Evolutionary conservation across 2,329 filamentous ascomycete species (phyloP).

Genomic region (Paracorniculantispora psalliotae): DNA sequence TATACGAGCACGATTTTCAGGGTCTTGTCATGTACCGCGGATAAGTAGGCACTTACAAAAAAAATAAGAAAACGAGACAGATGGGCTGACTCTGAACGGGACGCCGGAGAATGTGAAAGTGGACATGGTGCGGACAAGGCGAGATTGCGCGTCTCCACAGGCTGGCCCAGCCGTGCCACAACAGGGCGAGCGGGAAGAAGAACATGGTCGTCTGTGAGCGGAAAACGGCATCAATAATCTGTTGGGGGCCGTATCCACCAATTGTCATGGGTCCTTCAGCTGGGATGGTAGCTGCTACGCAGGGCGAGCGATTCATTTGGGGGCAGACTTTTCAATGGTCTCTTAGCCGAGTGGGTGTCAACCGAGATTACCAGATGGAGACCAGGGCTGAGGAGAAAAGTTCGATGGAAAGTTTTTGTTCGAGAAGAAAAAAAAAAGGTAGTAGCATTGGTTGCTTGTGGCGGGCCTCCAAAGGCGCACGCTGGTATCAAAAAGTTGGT

Average conservation of each 20-base stretch:
- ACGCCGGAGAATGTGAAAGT: not conserved
- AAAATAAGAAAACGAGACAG: too few relatives aligned
- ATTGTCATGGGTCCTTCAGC: not conserved
- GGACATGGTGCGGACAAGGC: slow-evolving; percentile 4
- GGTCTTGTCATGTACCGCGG: too few relatives aligned
- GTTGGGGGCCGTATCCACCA: not conserved
- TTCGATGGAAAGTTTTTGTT: not conserved
- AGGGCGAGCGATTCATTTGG: slow-evolving; percentile 4
- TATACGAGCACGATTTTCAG: too few relatives aligned
- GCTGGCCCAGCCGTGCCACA: not conserved
- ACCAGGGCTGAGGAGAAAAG: not conserved
- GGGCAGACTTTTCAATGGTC: not conserved
- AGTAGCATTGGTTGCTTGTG: slow-evolving; percentile 5
- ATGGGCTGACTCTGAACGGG: too few relatives aligned
- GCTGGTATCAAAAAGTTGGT: slow-evolving; percentile 6
- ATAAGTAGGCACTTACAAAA: too few relatives aligned
- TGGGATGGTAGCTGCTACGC: not conserved
- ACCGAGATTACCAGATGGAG: not conserved
- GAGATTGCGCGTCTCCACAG: slow-evolving; percentile 1
- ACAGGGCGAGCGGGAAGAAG: not conserved
- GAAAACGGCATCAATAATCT: not conserved
- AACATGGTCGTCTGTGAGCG: not conserved
- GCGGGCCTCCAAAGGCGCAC: not conserved
- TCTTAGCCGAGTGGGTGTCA: not conserved
- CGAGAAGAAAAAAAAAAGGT: not conserved